These are phyloP conservation scores for Hypoxylon sp. DNA, from an alignment of 2,329 filamentous ascomycete genomes.

Conservation along the genomic window DNA sequence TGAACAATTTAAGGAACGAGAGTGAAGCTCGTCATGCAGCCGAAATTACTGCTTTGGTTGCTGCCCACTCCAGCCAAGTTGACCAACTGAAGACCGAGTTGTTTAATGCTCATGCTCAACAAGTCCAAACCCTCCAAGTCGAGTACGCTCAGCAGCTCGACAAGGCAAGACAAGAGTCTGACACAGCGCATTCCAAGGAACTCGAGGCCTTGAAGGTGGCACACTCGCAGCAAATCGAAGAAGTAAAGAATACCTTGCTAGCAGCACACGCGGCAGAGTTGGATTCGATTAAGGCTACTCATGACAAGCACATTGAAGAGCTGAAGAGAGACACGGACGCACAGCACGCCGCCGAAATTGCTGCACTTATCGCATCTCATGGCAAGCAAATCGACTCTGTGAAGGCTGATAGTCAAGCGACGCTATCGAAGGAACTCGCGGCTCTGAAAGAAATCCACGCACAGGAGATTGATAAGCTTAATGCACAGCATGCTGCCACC, in stretches of 20 bases:
- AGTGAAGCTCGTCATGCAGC: slow-evolving; percentile 47
- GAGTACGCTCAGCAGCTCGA: slow-evolving; percentile 47
- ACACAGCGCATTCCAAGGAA: slow-evolving; percentile 41
- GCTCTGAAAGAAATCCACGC: slow-evolving; percentile 51
- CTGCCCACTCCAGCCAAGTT: slow-evolving; percentile 44
- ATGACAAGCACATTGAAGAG: slow-evolving; percentile 46
- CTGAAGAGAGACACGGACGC: slow-evolving; percentile 43
- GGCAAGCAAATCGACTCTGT: slow-evolving; percentile 49
- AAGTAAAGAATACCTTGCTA: slow-evolving; percentile 41
- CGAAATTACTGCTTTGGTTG: slow-evolving; percentile 48
- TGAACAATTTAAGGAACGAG: slow-evolving; percentile 45
- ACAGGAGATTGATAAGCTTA: slow-evolving; percentile 51
- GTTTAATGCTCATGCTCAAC: slow-evolving; percentile 43
- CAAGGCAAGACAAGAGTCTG: slow-evolving; percentile 43
- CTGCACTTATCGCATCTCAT: slow-evolving; percentile 49
- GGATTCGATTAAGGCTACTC: slow-evolving; percentile 44
- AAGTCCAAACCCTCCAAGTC: slow-evolving; percentile 47
- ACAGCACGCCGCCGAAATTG: slow-evolving; percentile 47
- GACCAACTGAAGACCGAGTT: slow-evolving; percentile 46
- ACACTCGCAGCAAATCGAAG: slow-evolving; percentile 47
- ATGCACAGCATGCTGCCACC: slow-evolving; percentile 50
- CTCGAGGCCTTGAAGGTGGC: slow-evolving; percentile 45
- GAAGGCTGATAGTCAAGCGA: slow-evolving; percentile 49
- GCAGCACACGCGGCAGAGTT: slow-evolving; percentile 46
- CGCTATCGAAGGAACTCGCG: slow-evolving; percentile 49